phyloP scores from a whole-genome alignment of 768 basidiomycete genomes.

The Tricholoma sp. region DNA sequence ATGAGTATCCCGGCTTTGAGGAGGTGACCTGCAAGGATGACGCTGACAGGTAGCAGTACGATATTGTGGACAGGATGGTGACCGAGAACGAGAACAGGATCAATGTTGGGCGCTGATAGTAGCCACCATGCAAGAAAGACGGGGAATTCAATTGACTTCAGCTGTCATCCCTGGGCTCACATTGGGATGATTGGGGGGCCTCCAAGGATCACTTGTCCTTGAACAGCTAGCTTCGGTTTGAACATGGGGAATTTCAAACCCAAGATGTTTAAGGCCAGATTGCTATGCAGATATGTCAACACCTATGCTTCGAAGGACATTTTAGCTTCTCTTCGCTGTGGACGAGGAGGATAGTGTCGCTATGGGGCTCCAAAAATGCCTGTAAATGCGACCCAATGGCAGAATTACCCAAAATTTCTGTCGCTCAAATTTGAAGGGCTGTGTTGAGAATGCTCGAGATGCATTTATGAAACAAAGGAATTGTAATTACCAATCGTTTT shows the following conservation, averaged over 20 bases:
- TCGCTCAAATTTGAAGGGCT: slow-evolving; percentile 28
- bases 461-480: background rate
- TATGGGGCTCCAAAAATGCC: slow-evolving; percentile 12
- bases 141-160: background rate
- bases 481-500: background rate
- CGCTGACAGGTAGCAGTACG: background rate
- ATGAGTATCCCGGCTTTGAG: background rate
- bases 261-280: slow-evolving; percentile 12
- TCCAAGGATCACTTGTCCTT: background rate
- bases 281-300: slow-evolving; percentile 27
- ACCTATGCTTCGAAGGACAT: slow-evolving; percentile 35
- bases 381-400: slow-evolving; percentile 16
- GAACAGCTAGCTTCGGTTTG: slow-evolving; percentile 1
- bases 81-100: slow-evolving; percentile 18
- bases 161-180: background rate
- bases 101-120: slow-evolving; percentile 7
- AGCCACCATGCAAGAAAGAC: background rate
- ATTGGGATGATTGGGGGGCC: background rate
- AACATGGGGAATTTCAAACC: background rate
- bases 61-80: slow-evolving; percentile 7
- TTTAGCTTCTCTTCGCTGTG: slow-evolving; percentile 35
- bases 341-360: slow-evolving; percentile 39
- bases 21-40: slow-evolving; percentile 5
- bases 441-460: background rate
- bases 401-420: slow-evolving; percentile 13